phyloP scores from a whole-genome alignment of 2,329 filamentous ascomycete species.

The Tolypocladium sp. region DNA sequence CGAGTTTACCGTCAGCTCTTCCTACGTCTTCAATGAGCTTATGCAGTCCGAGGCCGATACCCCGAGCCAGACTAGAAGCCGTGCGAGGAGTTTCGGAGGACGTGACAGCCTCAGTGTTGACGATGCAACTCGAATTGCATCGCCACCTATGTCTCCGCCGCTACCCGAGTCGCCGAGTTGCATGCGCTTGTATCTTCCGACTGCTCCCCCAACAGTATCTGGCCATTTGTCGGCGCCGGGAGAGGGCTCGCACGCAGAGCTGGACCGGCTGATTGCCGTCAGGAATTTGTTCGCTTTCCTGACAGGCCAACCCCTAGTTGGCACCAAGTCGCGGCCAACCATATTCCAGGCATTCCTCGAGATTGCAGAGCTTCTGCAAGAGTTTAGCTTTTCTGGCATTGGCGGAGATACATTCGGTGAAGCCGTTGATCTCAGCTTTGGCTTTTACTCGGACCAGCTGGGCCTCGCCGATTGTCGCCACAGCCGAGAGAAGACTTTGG shows the following conservation, averaged over 20 bases:
- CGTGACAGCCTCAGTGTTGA: slow-evolving; percentile 37
- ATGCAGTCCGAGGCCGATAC: slow-evolving; percentile 34
- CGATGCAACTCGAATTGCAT: slow-evolving; percentile 34
- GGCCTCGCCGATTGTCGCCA: slow-evolving; percentile 68
- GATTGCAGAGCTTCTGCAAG: slow-evolving; percentile 42
- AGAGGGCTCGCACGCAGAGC: slow-evolving; percentile 25
- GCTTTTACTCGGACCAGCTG: slow-evolving; percentile 69
- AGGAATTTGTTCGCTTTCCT: slow-evolving; percentile 60
- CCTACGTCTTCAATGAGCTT: slow-evolving; percentile 43
- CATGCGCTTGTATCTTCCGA: slow-evolving; percentile 45
- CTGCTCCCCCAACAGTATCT: slow-evolving; percentile 25
- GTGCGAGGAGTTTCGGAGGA: slow-evolving; percentile 36
- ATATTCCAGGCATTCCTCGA: slow-evolving; percentile 46
- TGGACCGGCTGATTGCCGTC: slow-evolving; percentile 48
- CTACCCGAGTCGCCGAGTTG: slow-evolving; percentile 26
- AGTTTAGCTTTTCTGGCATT: slow-evolving; percentile 47
- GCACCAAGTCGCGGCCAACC: slow-evolving; percentile 41
- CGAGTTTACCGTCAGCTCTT: slow-evolving; percentile 43
- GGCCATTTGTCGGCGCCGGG: slow-evolving; percentile 23
- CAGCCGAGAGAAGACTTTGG: slow-evolving; percentile 81
- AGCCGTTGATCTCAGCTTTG: slow-evolving; percentile 55
- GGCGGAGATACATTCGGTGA: slow-evolving; percentile 52
- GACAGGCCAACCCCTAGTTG: slow-evolving; percentile 53
- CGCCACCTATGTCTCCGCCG: slow-evolving; percentile 28
- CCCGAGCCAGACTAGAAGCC: slow-evolving; percentile 19